These are phyloP conservation scores for Candida silvicultrix DNA, from an alignment of 805 yeast species.

Conservation along the genomic window DNA sequence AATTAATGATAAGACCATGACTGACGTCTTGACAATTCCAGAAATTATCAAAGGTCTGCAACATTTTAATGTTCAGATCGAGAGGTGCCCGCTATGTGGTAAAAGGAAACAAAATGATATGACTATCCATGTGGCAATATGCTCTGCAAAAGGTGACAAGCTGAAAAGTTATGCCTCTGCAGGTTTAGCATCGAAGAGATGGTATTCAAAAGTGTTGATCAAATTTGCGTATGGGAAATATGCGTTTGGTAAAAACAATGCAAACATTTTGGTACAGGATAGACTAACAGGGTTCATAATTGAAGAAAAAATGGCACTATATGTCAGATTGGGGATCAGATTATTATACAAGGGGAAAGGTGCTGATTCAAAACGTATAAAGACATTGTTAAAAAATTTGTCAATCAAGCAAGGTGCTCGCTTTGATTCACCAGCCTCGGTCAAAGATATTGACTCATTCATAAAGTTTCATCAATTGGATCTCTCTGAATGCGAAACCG, in stretches of 20 bases:
- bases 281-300: slow-evolving; percentile 80
- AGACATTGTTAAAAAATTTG: slow-evolving; percentile 53
- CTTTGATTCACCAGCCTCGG: slow-evolving; percentile 69
- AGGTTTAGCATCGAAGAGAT: slow-evolving; percentile 75
- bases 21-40: slow-evolving; percentile 42
- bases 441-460: slow-evolving; percentile 64
- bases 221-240: slow-evolving; percentile 87
- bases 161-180: slow-evolving; percentile 70
- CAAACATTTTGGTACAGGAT: slow-evolving; percentile 92
- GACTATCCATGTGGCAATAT: slow-evolving; percentile 82
- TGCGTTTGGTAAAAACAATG: slow-evolving; percentile 82
- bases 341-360: slow-evolving; percentile 73
- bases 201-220: slow-evolving; percentile 81
- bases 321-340: slow-evolving; percentile 83
- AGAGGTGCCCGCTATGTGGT: slow-evolving; percentile 77
- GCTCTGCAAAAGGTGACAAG: slow-evolving; percentile 75
- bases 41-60: slow-evolving; percentile 51
- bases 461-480: slow-evolving; percentile 79
- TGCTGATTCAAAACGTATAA: slow-evolving; percentile 51
- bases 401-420: slow-evolving; percentile 79
- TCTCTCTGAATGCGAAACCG: slow-evolving; percentile 59
- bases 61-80: slow-evolving; percentile 23
- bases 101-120: slow-evolving; percentile 64
- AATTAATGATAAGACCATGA: slow-evolving; percentile 11
- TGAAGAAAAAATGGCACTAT: slow-evolving; percentile 89